Conservation (phyloP, 2,329 filamentous ascomycete genomes). For the Nemania sp. region DNA sequence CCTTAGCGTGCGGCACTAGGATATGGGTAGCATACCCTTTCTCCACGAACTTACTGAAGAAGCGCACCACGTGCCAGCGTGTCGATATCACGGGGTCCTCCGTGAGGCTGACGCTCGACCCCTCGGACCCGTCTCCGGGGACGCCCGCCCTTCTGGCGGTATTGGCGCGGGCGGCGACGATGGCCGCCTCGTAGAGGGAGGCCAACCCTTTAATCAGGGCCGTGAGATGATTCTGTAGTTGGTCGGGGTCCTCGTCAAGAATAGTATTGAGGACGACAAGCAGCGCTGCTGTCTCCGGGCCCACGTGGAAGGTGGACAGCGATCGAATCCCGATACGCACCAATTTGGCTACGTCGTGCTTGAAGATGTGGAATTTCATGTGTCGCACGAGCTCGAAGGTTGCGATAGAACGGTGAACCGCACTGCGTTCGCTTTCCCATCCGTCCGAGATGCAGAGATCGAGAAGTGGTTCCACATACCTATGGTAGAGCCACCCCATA, state of each 20-base stretch:
- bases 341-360: slow-evolving; percentile 62
- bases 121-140: slow-evolving; percentile 26
- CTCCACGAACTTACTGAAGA: slow-evolving; percentile 61
- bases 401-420: slow-evolving; percentile 59
- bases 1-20: slow-evolving; percentile 58
- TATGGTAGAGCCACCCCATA: slow-evolving; percentile 48
- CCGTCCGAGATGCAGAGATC: slow-evolving; percentile 55
- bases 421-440: slow-evolving; percentile 45
- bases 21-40: slow-evolving; percentile 60
- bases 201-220: slow-evolving; percentile 62
- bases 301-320: slow-evolving; percentile 56
- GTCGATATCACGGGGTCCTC: slow-evolving; percentile 52
- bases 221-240: slow-evolving; percentile 61
- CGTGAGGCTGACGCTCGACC: slow-evolving; percentile 1
- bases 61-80: slow-evolving; percentile 61
- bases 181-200: slow-evolving; percentile 52
- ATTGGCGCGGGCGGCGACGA: slow-evolving; percentile 39
- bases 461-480: slow-evolving; percentile 53
- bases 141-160: no score
- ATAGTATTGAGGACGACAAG: slow-evolving; percentile 63
- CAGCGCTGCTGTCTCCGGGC: slow-evolving; percentile 60
- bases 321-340: slow-evolving; percentile 63
- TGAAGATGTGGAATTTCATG: slow-evolving; percentile 63
- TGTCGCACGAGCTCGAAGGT: slow-evolving; percentile 63
- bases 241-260: slow-evolving; percentile 59